phyloP scores from a whole-genome alignment of 305 asterid genomes.

The Stenogyne calaminthoides region DNA sequence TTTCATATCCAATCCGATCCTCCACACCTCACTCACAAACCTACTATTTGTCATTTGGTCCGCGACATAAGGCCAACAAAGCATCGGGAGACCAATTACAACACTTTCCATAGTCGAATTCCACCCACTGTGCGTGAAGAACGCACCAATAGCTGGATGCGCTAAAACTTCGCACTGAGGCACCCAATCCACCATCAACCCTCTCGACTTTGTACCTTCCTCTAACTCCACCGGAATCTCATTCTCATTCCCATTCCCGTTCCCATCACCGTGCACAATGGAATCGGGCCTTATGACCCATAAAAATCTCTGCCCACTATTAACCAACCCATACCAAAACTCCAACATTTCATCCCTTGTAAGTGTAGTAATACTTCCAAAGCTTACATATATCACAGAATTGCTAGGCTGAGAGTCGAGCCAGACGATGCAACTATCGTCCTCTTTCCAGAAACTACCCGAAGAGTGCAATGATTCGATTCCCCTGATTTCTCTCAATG shows the following conservation, averaged over 20 bases:
- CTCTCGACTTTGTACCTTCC: constrained; percentile 32
- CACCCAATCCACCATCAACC: constrained; percentile 43
- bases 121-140: constrained; percentile 46
- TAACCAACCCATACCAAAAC: constrained; percentile 50
- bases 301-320: constrained; percentile 47
- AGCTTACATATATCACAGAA: constrained; percentile 51
- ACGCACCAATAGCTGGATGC: constrained; percentile 40
- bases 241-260: not conserved
- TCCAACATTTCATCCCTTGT: constrained; percentile 45
- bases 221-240: constrained; percentile 28
- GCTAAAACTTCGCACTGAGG: constrained; percentile 37
- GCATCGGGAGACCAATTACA: constrained; percentile 36
- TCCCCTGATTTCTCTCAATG: not conserved
- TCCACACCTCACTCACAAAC: constrained; percentile 45
- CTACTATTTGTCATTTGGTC: constrained; percentile 43
- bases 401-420: constrained; percentile 43
- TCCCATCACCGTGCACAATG: not conserved
- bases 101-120: constrained; percentile 44
- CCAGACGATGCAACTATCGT: constrained; percentile 44
- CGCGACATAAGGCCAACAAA: constrained; percentile 40
- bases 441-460: constrained; percentile 52
- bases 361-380: constrained; percentile 45
- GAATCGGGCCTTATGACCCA: constrained; percentile 51
- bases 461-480: constrained; percentile 29
- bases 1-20: constrained; percentile 43